Evolutionary conservation across 2,329 filamentous ascomycete species (phyloP).

Genomic region (Elsinoe batatas): DNA sequence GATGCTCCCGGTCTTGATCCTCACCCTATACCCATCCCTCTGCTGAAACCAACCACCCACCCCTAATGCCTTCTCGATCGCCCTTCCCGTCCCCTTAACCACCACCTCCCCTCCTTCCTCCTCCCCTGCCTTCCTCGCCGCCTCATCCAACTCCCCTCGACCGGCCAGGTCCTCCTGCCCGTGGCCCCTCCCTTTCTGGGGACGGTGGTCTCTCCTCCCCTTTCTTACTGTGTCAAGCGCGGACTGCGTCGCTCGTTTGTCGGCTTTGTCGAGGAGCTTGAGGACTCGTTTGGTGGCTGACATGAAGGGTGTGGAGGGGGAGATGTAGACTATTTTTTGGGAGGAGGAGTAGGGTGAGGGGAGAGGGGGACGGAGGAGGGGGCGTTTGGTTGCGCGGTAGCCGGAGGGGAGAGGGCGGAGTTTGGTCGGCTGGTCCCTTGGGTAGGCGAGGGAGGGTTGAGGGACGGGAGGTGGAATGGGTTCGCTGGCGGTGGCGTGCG

Average conservation of each 20-base stretch:
- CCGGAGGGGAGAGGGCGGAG: slow-evolving; percentile 25
- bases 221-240: slow-evolving; percentile 26
- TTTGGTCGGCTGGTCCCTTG: neutral
- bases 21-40: slow-evolving; percentile 49
- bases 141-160: slow-evolving; percentile 13
- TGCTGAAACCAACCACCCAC: slow-evolving; percentile 57
- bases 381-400: slow-evolving; percentile 44
- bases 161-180: slow-evolving; percentile 7
- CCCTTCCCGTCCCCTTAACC: slow-evolving; percentile 56
- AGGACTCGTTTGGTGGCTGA: slow-evolving; percentile 56
- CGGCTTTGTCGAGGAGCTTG: slow-evolving; percentile 49
- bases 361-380: slow-evolving; percentile 47
- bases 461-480: neutral
- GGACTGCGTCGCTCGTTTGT: slow-evolving; percentile 40
- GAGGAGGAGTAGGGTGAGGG: slow-evolving; percentile 42
- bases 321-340: slow-evolving; percentile 57
- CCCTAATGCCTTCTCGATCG: slow-evolving; percentile 53
- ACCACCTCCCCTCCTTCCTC: slow-evolving; percentile 43
- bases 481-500: neutral
- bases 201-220: slow-evolving; percentile 12
- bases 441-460: neutral
- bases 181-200: slow-evolving; percentile 1
- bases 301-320: slow-evolving; percentile 56
- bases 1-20: slow-evolving; percentile 52
- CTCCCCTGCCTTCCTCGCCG: slow-evolving; percentile 20